Percentiles rank a stretch among this genome's conserved stretches.
Evolutionary conservation across 139 green algal species (phyloP).

Genomic region (Coelastrella sp.): DNA sequence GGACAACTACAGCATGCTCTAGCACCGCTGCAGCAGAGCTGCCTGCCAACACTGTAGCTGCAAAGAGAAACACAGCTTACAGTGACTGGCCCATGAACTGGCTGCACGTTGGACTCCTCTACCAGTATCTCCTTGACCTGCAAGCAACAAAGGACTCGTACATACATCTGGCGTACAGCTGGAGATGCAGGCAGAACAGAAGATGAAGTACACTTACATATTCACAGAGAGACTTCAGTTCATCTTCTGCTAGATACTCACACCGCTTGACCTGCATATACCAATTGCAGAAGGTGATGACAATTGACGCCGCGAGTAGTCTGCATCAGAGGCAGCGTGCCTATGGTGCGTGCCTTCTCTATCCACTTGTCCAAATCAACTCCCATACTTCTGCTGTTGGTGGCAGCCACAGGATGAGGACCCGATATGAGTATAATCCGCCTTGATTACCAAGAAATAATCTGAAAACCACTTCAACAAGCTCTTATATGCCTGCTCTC

Average conservation of each 20-base stretch:
- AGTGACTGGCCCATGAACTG: conserved; percentile 97
- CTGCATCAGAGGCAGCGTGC: not conserved
- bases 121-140: conserved; percentile 98
- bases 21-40: not conserved
- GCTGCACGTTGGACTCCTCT: conserved; percentile 99
- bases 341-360: conserved; percentile 72
- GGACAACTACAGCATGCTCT: no score
- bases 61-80: conserved; percentile 56
- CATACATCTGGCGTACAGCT: not conserved
- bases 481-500: no score
- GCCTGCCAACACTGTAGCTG: not conserved
- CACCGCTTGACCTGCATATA: conserved; percentile 74
- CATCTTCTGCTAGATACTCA: conserved; percentile 94
- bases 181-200: not conserved
- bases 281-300: not conserved
- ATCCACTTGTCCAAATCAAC: conserved; percentile 92
- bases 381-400: not conserved
- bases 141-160: not conserved
- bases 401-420: no score
- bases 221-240: conserved; percentile 98
- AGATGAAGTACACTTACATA: conserved; percentile 72
- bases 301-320: no score
- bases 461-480: no score
- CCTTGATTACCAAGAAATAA: no score
- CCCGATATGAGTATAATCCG: no score